Base-by-base conservation (phyloP, 306 rosid species). In the Trifolium pratense region DNA sequence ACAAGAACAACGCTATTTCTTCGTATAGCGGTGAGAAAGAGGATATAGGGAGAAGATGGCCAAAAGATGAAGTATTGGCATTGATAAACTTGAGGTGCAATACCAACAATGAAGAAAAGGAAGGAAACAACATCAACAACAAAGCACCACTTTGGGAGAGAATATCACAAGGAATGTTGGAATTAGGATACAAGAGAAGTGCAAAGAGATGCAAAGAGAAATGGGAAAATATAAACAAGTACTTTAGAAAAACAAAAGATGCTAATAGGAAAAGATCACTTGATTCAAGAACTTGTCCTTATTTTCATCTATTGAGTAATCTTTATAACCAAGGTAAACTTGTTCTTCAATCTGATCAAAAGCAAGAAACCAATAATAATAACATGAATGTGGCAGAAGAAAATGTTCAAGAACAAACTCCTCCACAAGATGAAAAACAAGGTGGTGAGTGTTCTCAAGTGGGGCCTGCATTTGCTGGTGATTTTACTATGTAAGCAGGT, bases 181-280 rank as follows among this genome's bases (percentile, higher is more conserved):
- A 86, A 52, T 36, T 86, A 82, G 97, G 97, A 13, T 91, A 89
- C 71, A 84, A 73, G 71, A 91, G 98, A 66, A 89, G 91, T 71
- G 87, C 97, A 16, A 93, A 91, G 82, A 89, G 97, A 58, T 93
- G 98, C 75, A 93, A 93, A 56, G 98, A 93, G 71, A 93, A 93
- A 45, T 93, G 98, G 98, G 97, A 93, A 82, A 93, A 91, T 79
- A 89, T 93, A 55, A 93, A 93, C 78, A 93, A 93, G 88, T 93
- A 93, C 82, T 91, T 89, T 43, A 93, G 93, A 10, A 93, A 91
- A 81, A 91, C 97, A 8, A 93, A 85, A 63, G 85, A 93, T 77
- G 78, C 74, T 9, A 85, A 85, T 80, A 93, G 87, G 74, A 93
- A 89, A 79, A 91, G 98, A 79, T 84, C 97, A 2, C 68, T 84